Evolutionary conservation across 2,329 filamentous ascomycete genomes (phyloP), one percentile per base, ranked within the genome.

Genomic region (Grosmannia huntii): DNA sequence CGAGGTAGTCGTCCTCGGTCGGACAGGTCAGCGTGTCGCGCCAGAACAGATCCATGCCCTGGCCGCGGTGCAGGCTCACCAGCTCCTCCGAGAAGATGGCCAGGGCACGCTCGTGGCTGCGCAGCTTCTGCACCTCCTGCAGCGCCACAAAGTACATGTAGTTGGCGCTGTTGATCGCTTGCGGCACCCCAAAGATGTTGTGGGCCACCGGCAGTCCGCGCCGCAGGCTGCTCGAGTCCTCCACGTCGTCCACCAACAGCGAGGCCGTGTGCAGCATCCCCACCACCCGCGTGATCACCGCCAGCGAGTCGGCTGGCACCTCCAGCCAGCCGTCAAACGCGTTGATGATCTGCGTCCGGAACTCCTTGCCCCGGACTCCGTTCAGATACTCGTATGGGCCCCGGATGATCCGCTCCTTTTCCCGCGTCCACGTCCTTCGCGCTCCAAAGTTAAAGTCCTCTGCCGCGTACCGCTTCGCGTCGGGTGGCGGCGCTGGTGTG

Each of bases 41-140:
- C 90, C 90, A 95, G 75, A 88, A 94, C 44, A 95, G 79, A 65
- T 95, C 90, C 87, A 95, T 91, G 63, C 90, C 89, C 71, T 95
- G 90, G 23, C 90, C 90, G 33, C 89, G 78, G 71, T 95, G 89
- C 55, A 95, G 81, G 69, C 94, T 90, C 62, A 91, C 73, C 36
- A 95, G 78, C 73, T 95, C 90, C 62, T 94, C 88, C 19, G 86
- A 85, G 66, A 87, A 95, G 57, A 91, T 85, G 61, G 76, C 73
- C 60, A 92, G 79, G 27, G 82, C 80, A 44, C 77, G 75, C 1
- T 83, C 82, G 68, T 89, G 67, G 56, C 90, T 80, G 84, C 50
- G 75, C 58, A 95, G 80, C 64, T 81, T 83, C 63, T 85, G 78
- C 11, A 95, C 75, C 70, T 92, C 87, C 64, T 86, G 82, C 54